Evolutionary conservation across 495 filamentous ascomycete genomes (phyloP).

Genomic region (Penicillium nucicola): DNA sequence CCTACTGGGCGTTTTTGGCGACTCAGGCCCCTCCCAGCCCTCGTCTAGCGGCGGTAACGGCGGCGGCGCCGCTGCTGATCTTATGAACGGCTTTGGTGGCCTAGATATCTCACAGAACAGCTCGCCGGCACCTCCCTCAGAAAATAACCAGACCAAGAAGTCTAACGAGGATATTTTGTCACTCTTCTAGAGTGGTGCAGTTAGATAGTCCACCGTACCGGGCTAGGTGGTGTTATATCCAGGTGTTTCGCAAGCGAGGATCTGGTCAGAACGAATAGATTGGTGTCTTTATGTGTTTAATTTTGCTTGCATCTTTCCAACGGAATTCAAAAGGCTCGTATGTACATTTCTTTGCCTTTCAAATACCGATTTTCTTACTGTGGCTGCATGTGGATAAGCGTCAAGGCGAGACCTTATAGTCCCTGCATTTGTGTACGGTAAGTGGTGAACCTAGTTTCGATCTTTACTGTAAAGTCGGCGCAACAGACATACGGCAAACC

Average conservation of each 20-base stretch:
- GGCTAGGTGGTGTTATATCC: slow-evolving; percentile 13
- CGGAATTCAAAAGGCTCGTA: slow-evolving; percentile 15
- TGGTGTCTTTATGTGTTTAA: slow-evolving; percentile 25
- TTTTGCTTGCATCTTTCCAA: slow-evolving; percentile 15
- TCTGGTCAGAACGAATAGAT: slow-evolving; percentile 32
- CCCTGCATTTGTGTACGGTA: not conserved
- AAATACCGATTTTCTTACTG: not conserved
- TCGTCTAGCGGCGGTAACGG: slow-evolving; percentile 32
- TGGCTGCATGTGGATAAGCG: not conserved
- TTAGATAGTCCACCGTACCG: slow-evolving; percentile 4
- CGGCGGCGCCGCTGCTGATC: slow-evolving; percentile 44
- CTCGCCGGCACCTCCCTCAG: slow-evolving; percentile 8
- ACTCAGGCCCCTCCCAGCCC: slow-evolving; percentile 28
- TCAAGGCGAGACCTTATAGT: not conserved
- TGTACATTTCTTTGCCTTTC: slow-evolving; percentile 18
- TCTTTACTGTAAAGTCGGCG: too few relatives aligned
- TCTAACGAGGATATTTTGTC: slow-evolving; percentile 88
- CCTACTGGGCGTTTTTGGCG: slow-evolving; percentile 78
- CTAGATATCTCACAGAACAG: slow-evolving; percentile 63
- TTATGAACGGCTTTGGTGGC: slow-evolving; percentile 82
- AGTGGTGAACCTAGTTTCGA: too few relatives aligned
- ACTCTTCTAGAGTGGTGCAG: slow-evolving; percentile 61
- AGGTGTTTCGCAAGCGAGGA: slow-evolving; percentile 27
- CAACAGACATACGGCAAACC: too few relatives aligned
- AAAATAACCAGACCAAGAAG: slow-evolving; percentile 47